A percentile compares a stretch with the other conserved stretches of the same genome.
Conservation (phyloP, 108 stramenopile species). For the Conticribra weissflogii region DNA sequence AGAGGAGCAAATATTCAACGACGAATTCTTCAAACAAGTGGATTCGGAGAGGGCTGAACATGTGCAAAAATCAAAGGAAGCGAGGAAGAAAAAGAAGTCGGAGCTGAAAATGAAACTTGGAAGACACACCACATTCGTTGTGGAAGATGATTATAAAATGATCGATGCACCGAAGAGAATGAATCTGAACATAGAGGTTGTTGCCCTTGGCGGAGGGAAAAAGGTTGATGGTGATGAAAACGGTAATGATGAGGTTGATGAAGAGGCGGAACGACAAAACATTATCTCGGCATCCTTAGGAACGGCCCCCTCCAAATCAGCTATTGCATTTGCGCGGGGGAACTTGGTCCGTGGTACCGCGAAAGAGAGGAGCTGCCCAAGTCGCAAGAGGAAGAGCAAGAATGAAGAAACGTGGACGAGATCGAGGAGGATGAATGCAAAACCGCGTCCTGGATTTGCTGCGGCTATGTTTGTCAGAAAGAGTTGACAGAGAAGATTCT, state of each 20-base stretch:
- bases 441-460: conserved; percentile 22
- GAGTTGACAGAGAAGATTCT: conserved; percentile 7
- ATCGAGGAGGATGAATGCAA: conserved; percentile 31
- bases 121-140: conserved; percentile 45
- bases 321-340: conserved; percentile 29
- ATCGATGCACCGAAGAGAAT: conserved; percentile 18
- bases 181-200: conserved; percentile 35
- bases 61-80: conserved; percentile 19
- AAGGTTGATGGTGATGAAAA: not conserved
- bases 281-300: conserved; percentile 38
- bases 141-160: conserved; percentile 25
- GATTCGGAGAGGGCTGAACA: conserved; percentile 43
- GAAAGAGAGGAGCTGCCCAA: conserved; percentile 25
- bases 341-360: conserved; percentile 25
- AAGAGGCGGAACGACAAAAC: conserved; percentile 11
- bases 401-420: conserved; percentile 39
- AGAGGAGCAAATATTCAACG: conserved; percentile 14
- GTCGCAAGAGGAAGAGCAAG: conserved; percentile 34
- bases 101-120: conserved; percentile 26
- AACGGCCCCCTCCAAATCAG: conserved; percentile 28
- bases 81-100: conserved; percentile 30
- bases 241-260: conserved; percentile 9
- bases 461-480: conserved; percentile 33
- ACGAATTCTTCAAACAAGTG: conserved; percentile 45
- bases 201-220: conserved; percentile 21